Conservation (phyloP, 768 basidiomycete species). For the Trametes cingulata region DNA sequence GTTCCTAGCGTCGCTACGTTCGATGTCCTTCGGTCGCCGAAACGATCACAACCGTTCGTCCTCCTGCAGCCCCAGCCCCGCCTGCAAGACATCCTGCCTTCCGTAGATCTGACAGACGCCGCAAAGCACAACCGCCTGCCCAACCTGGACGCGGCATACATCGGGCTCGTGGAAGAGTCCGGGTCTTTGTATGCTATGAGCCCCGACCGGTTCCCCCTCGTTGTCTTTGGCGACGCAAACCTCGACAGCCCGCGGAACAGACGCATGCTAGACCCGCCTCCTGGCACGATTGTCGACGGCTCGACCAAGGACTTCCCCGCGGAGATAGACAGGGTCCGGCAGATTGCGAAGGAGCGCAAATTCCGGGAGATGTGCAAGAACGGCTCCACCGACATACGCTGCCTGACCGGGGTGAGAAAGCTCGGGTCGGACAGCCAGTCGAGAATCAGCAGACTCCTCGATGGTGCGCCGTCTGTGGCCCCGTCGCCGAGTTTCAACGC, state of each 20-base stretch:
- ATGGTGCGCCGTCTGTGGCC: slow-evolving; percentile 50
- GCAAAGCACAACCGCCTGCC: slow-evolving; percentile 44
- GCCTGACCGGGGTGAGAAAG: slow-evolving; percentile 61
- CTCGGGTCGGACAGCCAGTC: slow-evolving; percentile 50
- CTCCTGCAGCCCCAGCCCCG: slow-evolving; percentile 85
- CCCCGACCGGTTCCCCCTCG: slow-evolving; percentile 76
- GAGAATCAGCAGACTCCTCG: slow-evolving; percentile 52
- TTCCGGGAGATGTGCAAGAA: slow-evolving; percentile 41
- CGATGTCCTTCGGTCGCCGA: slow-evolving; percentile 59
- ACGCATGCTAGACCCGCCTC: slow-evolving; percentile 37
- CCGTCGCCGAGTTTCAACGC: slow-evolving; percentile 27
- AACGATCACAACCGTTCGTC: slow-evolving; percentile 66
- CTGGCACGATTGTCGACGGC: slow-evolving; percentile 25
- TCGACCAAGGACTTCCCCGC: slow-evolving; percentile 36
- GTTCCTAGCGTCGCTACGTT: slow-evolving; percentile 74
- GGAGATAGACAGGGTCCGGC: slow-evolving; percentile 47
- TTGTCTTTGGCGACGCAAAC: slow-evolving; percentile 62
- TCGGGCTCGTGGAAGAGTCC: slow-evolving; percentile 73
- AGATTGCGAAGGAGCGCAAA: slow-evolving; percentile 39
- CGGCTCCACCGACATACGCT: slow-evolving; percentile 48
- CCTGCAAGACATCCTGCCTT: slow-evolving; percentile 70
- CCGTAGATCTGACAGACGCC: slow-evolving; percentile 35
- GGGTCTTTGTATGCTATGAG: slow-evolving; percentile 86
- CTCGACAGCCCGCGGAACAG: background rate
- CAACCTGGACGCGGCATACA: slow-evolving; percentile 69